A percentile compares a stretch with the other conserved stretches of the same genome.
These are phyloP conservation scores for Penicillium sclerotigenum DNA, from an alignment of 2,329 filamentous ascomycete species.

Conservation along the genomic window DNA sequence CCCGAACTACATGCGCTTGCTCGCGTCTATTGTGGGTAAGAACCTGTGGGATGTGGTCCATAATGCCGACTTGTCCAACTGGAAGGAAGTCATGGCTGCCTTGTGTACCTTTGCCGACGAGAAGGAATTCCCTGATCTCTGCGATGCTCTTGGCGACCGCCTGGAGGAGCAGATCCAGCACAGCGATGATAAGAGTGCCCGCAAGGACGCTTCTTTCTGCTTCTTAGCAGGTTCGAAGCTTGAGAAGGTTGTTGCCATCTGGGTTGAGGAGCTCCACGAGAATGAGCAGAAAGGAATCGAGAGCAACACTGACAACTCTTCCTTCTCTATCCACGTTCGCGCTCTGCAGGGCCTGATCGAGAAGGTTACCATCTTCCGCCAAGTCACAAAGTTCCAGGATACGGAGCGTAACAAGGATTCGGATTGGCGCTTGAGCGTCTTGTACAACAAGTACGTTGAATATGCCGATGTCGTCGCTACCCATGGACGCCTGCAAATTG, in stretches of 20 bases:
- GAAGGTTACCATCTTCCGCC: conserved; percentile 94
- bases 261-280: conserved; percentile 86
- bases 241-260: conserved; percentile 94
- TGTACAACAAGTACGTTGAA: conserved; percentile 95
- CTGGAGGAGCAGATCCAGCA: conserved; percentile 65
- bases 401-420: conserved; percentile 65
- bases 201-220: conserved; percentile 94
- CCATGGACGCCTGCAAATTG: conserved; percentile 80
- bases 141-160: conserved; percentile 89
- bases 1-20: conserved; percentile 86
- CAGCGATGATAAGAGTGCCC: conserved; percentile 54
- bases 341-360: conserved; percentile 92
- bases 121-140: conserved; percentile 88
- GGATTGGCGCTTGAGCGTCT: conserved; percentile 81
- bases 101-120: conserved; percentile 93
- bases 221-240: conserved; percentile 93
- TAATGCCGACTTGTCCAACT: conserved; percentile 86
- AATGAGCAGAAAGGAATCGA: conserved; percentile 72
- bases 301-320: conserved; percentile 67
- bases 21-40: conserved; percentile 90
- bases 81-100: conserved; percentile 96
- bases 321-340: conserved; percentile 86
- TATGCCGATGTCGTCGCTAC: conserved; percentile 93
- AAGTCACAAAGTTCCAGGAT: conserved; percentile 89
- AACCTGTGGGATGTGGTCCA: conserved; percentile 98